Evolutionary conservation across 371 early-diverging fungal genomes (phyloP).

Genomic region (Rhizopus delemar): DNA sequence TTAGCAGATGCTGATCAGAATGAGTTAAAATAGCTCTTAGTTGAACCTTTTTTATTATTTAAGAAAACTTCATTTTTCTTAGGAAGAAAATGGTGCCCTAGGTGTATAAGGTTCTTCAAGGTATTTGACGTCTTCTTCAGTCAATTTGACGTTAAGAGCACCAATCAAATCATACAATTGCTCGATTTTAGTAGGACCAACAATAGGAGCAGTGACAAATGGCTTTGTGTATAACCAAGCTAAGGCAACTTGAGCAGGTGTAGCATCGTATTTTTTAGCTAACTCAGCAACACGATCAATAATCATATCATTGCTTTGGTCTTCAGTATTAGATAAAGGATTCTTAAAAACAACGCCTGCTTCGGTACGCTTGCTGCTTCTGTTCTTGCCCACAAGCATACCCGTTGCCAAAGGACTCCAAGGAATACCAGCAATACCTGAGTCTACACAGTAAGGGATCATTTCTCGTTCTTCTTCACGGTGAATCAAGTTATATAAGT

Average conservation of each 20-base stretch:
- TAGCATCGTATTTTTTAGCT: conserved; percentile 7
- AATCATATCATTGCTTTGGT: conserved; percentile 15
- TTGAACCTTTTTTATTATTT: too few species aligned
- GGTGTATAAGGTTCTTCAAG: conserved; percentile 34
- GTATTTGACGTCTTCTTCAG: conserved; percentile 36
- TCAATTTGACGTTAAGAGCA: conserved; percentile 36
- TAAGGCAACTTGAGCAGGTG: conserved; percentile 38
- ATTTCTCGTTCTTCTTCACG: conserved; percentile 61
- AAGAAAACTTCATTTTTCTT: not conserved
- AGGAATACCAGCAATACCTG: conserved; percentile 39
- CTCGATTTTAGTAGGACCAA: conserved; percentile 34
- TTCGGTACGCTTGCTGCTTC: conserved; percentile 6
- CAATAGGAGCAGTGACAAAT: conserved; percentile 42
- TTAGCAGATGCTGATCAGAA: too few species aligned
- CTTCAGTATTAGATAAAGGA: conserved; percentile 10
- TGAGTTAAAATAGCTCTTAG: too few species aligned
- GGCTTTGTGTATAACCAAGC: conserved; percentile 49
- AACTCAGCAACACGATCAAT: conserved; percentile 21
- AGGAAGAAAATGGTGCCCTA: conserved; percentile 11
- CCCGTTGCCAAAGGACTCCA: conserved; percentile 45
- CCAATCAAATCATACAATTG: conserved; percentile 37
- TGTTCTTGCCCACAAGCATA: conserved; percentile 16
- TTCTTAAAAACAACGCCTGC: not conserved
- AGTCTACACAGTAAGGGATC: conserved; percentile 39
- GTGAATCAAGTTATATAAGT: conserved; percentile 45